Evolutionary conservation across 1,284 basidiomycete genomes (phyloP).

Genomic region (Rhodotorula glutinis): DNA sequence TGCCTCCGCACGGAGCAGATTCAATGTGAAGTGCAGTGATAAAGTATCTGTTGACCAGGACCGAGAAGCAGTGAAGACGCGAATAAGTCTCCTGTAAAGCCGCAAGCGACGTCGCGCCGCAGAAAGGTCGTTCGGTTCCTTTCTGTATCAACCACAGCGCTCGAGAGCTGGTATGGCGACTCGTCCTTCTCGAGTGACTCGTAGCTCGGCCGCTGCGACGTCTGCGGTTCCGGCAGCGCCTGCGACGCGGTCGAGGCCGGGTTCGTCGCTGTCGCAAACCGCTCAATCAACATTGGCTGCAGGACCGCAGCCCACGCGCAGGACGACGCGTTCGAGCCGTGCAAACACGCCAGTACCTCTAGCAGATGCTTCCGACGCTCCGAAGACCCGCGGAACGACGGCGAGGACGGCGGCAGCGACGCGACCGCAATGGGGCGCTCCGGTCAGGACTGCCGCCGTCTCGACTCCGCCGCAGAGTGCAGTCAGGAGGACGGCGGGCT

Average conservation of each 20-base stretch:
- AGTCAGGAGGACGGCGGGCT: not conserved
- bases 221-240: not conserved
- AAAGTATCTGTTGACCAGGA: too few species aligned
- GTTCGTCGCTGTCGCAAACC: not conserved
- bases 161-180: conserved; percentile 4
- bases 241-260: not conserved
- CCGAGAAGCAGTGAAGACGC: too few species aligned
- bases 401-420: not conserved
- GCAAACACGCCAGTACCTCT: conserved; percentile 13
- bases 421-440: not conserved
- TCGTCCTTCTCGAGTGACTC: conserved; percentile 19
- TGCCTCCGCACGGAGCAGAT: too few species aligned
- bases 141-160: not conserved
- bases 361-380: not conserved
- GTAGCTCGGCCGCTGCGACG: conserved; percentile 14
- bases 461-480: not conserved
- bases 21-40: too few species aligned
- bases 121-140: too few species aligned
- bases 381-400: not conserved
- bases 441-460: not conserved
- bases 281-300: conserved; percentile 11
- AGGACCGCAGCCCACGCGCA: not conserved
- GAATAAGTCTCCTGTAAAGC: too few species aligned
- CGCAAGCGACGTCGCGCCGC: not conserved
- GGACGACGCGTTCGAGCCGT: conserved; percentile 18